Base-by-base conservation (phyloP, 306 rosid species). In the Pterocarpus macrocarpus region DNA sequence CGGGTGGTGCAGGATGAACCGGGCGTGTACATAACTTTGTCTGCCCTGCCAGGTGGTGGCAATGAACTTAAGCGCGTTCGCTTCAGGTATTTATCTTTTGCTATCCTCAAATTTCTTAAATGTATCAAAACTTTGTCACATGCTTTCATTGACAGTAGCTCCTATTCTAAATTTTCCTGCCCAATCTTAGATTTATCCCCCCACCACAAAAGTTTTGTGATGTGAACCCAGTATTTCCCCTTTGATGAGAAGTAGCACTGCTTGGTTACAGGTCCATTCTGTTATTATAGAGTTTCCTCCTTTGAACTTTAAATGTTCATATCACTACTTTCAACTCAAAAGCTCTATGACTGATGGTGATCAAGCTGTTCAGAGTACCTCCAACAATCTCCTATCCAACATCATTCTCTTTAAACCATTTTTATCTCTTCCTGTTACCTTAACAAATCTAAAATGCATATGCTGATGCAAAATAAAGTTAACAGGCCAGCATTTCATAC, bases 1-100 rank as follows among this genome's bases (percentile, higher is more conserved):
- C 83, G 93, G 91, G 94, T 95, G 81, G 87, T 95, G 78, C 98
- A 91, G 84, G 96, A 93, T 78, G 94, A 95, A 88, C 91, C 93
- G 10, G 99, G 99, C 14, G 99, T 95, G 4, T 93, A 93, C 79
- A 35, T 95, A 80, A 93, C 94, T 78, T 53, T 95, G 87, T 80
- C 85, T 70, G 71, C 90, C 63, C 80, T 83, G 83, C 94, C 90
- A 35, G 81, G 73, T 16, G 97, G 97, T 44, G 92, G 93, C 49
- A 90, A 82, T 85, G 99, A 93, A 80, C 98, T 95, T 72, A 88
- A 86, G 82, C 96, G 94, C 2, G 98, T 93, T 80, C 98, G 97
- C 82, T 95, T 95, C 98, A 95, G 99, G 99, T 95, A 85, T 83
- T 64, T 66, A 78, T 80, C 53, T 33, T 76, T 45, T 68, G 33